Conservation (phyloP, 2,329 filamentous ascomycete genomes). For the Ophiocordyceps unilateralis region DNA sequence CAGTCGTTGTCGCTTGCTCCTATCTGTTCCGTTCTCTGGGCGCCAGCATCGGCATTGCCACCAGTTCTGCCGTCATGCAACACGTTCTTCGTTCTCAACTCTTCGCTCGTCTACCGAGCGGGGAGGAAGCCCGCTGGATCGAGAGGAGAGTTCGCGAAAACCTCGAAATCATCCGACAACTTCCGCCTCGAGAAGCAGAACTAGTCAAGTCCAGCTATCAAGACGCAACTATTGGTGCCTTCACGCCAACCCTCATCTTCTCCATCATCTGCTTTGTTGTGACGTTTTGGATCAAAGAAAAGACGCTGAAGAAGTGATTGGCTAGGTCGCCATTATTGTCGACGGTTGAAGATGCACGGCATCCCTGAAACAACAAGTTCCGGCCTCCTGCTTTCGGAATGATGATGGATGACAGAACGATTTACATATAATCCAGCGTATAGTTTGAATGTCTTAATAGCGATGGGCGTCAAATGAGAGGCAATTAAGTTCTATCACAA, state of each 20-base stretch:
- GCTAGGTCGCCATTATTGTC: neutral
- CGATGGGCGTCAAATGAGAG: no score
- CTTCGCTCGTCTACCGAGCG: constrained; percentile 31
- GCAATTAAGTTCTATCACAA: no score
- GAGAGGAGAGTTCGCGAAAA: constrained; percentile 53
- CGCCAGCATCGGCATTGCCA: constrained; percentile 48
- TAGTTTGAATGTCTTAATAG: no score
- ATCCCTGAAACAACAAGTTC: no score
- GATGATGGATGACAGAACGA: no score
- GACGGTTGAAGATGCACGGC: neutral
- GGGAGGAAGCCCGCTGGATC: constrained; percentile 44
- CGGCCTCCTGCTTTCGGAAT: no score
- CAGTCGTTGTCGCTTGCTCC: constrained; percentile 42
- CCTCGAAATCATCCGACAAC: constrained; percentile 47
- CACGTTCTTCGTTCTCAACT: constrained; percentile 44
- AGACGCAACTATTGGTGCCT: constrained; percentile 20
- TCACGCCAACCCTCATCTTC: constrained; percentile 20
- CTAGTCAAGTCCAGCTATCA: constrained; percentile 53
- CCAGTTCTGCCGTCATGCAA: constrained; percentile 56
- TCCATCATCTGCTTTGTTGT: constrained; percentile 19
- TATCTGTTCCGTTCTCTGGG: neutral
- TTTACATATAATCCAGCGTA: no score
- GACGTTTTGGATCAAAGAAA: constrained; percentile 38
- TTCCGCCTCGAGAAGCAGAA: constrained; percentile 40
- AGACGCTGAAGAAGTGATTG: constrained; percentile 24